phyloP scores from a whole-genome alignment of 345 rosid species.

The Gossypium longicalyx region DNA sequence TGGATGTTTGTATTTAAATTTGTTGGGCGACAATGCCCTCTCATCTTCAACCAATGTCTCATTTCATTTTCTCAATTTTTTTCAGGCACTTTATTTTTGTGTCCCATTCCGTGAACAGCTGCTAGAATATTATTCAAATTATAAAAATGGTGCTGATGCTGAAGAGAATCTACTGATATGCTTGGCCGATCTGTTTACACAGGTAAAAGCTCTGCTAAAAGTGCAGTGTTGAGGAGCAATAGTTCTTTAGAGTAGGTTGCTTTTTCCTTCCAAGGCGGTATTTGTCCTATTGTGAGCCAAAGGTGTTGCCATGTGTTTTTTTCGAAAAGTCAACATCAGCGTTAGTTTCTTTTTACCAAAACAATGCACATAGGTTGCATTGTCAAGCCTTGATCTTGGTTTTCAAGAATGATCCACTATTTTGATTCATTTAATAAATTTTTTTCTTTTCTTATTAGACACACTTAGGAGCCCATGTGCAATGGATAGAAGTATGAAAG shows the following conservation, averaged over 20 bases:
- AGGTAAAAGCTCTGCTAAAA: constrained; percentile 39
- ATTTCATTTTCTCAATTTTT: background rate
- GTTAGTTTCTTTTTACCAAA: too few species aligned
- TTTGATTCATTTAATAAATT: background rate
- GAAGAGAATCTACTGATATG: constrained; percentile 98
- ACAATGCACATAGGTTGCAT: too few species aligned
- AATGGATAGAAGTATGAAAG: constrained; percentile 1
- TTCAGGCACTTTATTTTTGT: constrained; percentile 96
- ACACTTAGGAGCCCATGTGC: background rate
- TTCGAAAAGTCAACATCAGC: background rate
- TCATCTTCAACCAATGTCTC: background rate
- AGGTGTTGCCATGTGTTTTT: background rate
- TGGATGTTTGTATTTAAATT: background rate
- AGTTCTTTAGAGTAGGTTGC: background rate
- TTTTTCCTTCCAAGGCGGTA: background rate
- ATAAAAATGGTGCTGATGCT: constrained; percentile 68
- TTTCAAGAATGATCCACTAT: background rate
- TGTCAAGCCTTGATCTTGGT: background rate
- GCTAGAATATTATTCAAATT: constrained; percentile 78
- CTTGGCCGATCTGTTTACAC: constrained; percentile 89
- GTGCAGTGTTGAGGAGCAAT: background rate
- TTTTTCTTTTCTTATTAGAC: background rate
- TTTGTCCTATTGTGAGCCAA: background rate
- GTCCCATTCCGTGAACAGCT: constrained; percentile 98
- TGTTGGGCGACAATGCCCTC: background rate